These are phyloP conservation scores for Protomyces arabidopsidicola DNA, from an alignment of 1,139 yeast genomes.

Conservation along the genomic window DNA sequence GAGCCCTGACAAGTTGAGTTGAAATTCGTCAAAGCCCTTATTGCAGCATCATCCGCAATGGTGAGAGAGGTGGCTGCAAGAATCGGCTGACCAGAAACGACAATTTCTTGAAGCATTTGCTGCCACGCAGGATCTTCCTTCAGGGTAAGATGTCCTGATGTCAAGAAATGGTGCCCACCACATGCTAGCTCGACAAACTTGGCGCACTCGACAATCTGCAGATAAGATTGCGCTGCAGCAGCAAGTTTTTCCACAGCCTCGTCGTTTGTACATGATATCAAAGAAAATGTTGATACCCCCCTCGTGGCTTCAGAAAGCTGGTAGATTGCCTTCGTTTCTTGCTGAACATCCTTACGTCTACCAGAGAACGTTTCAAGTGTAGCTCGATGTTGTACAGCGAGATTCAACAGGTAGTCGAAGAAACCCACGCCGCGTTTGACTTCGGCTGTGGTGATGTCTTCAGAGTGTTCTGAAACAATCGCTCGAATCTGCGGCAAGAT, in stretches of 20 bases:
- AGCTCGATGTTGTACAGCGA: background rate
- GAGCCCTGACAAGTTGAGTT: background rate
- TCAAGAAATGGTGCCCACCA: background rate
- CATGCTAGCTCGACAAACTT: background rate
- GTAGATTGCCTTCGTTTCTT: conserved; percentile 39
- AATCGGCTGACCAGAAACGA: background rate
- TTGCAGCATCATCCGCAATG: background rate
- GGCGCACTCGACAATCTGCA: background rate
- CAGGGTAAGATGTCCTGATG: no score
- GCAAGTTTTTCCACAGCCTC: no score
- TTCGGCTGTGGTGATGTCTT: conserved; percentile 72
- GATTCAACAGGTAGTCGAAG: conserved; percentile 46
- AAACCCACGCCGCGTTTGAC: conserved; percentile 73
- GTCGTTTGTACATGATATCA: background rate
- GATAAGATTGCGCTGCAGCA: background rate
- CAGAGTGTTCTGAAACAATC: conserved; percentile 54
- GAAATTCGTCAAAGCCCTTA: background rate
- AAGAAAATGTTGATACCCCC: background rate
- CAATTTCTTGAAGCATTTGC: no score
- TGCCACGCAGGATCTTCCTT: background rate
- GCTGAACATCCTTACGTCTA: background rate
- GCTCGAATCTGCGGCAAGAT: conserved; percentile 72
- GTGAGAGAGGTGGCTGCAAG: background rate
- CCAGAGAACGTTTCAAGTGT: background rate
- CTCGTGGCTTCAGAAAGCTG: conserved; percentile 39